Evolutionary conservation across 306 rosid genomes (phyloP).

Genomic region (Corylus heterophylla): DNA sequence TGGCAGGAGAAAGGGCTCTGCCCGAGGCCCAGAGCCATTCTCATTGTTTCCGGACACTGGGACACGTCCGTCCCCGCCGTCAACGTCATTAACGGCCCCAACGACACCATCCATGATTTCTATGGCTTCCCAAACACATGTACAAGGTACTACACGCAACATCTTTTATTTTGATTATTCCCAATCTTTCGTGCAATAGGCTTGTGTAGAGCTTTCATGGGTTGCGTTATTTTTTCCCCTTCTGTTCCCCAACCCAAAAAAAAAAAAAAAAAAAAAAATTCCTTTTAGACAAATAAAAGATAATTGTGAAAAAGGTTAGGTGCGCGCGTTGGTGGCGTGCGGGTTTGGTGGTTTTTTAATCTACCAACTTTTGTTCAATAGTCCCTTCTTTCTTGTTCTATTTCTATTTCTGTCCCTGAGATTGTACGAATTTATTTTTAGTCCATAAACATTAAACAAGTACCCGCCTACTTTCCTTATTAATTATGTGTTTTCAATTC

Average conservation of each 20-base stretch:
- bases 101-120: slow-evolving; percentile 78
- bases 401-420: not conserved
- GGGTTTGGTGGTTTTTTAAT: not conserved
- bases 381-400: not conserved
- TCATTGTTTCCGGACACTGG: slow-evolving; percentile 73
- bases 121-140: slow-evolving; percentile 67
- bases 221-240: no score
- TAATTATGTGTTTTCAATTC: no score
- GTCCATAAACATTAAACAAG: not conserved
- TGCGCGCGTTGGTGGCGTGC: not conserved
- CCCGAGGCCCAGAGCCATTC: slow-evolving; percentile 47
- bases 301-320: not conserved
- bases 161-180: not conserved
- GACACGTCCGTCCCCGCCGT: slow-evolving; percentile 63
- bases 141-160: slow-evolving; percentile 46
- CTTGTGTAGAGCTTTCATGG: not conserved
- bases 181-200: not conserved
- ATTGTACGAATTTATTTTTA: not conserved
- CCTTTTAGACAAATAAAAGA: not conserved
- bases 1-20: slow-evolving; percentile 47
- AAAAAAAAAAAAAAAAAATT: not conserved
- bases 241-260: no score
- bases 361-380: not conserved
- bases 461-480: not conserved
- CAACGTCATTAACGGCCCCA: slow-evolving; percentile 37